Evolutionary conservation across 2,329 filamentous ascomycete species (phyloP), one percentile per base, ranked within the genome.

Genomic region (Colletotrichum magnum): DNA sequence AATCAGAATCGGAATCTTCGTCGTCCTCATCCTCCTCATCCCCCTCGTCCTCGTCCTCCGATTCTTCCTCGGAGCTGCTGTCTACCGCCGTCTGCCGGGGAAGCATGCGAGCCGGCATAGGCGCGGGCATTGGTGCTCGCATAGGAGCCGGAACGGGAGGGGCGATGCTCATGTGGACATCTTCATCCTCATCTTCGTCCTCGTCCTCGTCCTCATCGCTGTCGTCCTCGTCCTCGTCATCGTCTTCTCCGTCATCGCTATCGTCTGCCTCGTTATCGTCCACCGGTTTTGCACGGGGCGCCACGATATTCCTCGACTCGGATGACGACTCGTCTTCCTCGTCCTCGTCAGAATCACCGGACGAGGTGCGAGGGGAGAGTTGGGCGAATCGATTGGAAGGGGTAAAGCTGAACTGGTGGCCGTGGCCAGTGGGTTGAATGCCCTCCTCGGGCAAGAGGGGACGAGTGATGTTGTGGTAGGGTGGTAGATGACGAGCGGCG

Each of bases 401-500:
- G 3, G 64, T 69, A 63, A 83, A 83, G 74, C 81, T 83, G 60
- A 83, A 83, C 48, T 82, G 79, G 69, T 83, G 80, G n/a, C 79
- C 80, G 69, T 79, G 77, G 13, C 81, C 81, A 13, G 80, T 76
- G 6, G 84, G 83, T 59, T 77, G 80, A 58, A 86, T 86, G 67
- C 79, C 80, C 56, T 82, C 79, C 54, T 79, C 76, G 16, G 73
- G 50, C 41, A 69, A 69, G 13, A 79, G 65, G n/a, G 78, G 65
- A 15, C 74, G 76, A 57, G 76, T 73, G 52, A 75, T 74, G 64
- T 76, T 77, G 58, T 77, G 74, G 66, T 80, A 79, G 65, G 75
- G 73, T 65, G 78, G 74, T 73, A 78, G 73, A 70, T 75, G 76
- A 15, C 75, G 75, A 52, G 76, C 75, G 69, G 66, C 77, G 75